Percentiles rank a stretch among this genome's conserved stretches.
phyloP scores from a whole-genome alignment of 1,284 basidiomycete species.

The Malassezia slooffiae region DNA sequence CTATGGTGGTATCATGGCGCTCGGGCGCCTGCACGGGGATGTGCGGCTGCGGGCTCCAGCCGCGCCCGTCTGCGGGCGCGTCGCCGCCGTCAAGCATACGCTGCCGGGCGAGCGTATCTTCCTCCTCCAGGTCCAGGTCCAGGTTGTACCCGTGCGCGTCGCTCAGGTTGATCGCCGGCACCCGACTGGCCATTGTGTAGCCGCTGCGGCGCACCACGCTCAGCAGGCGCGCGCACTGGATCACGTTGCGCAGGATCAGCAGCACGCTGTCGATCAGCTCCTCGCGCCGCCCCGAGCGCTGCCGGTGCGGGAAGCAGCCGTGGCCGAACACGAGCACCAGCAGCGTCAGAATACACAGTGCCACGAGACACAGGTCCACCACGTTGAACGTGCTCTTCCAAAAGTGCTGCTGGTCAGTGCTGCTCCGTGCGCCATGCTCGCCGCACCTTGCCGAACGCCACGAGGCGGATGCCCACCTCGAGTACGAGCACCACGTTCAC shows the following conservation, averaged over 20 bases:
- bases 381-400: slow-evolving; percentile 45
- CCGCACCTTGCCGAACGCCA: slow-evolving; percentile 41
- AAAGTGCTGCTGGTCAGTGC: slow-evolving; percentile 27
- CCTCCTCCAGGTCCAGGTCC: slow-evolving; percentile 42
- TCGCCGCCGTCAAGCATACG: slow-evolving; percentile 41
- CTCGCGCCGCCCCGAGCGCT: slow-evolving; percentile 30
- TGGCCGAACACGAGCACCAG: slow-evolving; percentile 40
- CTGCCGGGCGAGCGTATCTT: slow-evolving; percentile 35
- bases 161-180: slow-evolving; percentile 33
- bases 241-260: slow-evolving; percentile 38
- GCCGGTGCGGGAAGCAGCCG: slow-evolving; percentile 36
- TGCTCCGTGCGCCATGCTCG: slow-evolving; percentile 3
- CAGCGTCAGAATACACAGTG: slow-evolving; percentile 39
- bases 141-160: slow-evolving; percentile 31
- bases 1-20: slow-evolving; percentile 9
- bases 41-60: slow-evolving; percentile 5
- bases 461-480: slow-evolving; percentile 35
- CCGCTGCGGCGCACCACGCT: slow-evolving; percentile 36
- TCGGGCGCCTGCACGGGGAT: neutral
- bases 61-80: slow-evolving; percentile 9
- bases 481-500: slow-evolving; percentile 41
- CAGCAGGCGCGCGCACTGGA: slow-evolving; percentile 37
- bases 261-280: slow-evolving; percentile 42
- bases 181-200: slow-evolving; percentile 29
- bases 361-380: slow-evolving; percentile 36